Base-by-base conservation (phyloP, 164 flowering plant genomes). In the Hamamelis virginiana region DNA sequence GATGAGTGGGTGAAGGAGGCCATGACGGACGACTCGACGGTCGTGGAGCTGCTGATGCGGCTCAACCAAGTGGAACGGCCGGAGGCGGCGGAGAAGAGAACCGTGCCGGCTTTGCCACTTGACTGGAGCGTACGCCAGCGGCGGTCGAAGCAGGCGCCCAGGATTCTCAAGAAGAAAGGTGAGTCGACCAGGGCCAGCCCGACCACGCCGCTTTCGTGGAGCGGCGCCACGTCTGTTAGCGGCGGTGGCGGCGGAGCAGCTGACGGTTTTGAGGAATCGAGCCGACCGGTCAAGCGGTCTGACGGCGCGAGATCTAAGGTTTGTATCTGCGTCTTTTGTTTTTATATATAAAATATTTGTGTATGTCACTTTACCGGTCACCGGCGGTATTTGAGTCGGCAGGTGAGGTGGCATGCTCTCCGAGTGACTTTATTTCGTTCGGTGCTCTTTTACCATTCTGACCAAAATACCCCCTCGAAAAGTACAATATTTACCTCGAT, bases 121-220 rank as follows among this genome's bases (percentile, higher is more conserved):
- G 65, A 62, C 9, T 87, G 91, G 91, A 85, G 77, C 13, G 74
- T 75, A 6, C 74, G 84, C 0, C 84, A 72, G 64, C 86, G 83
- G 9, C 78, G 91, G 28, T 78, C 88, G 50, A 81, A 71, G 64
- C 76, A 61, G 50, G 23, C 23, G 11, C 16, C 25, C 61, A 63
- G 48, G 23, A 43, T 26, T 15, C 56, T 1, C 56, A 63, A 65
- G 66, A 75, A 70, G 59, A 80, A 75, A 65, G 62, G 65, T 1
- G 78, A 81, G 55, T 18, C 72, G 41, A 56, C 74, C 4, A 72
- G 85, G 5, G 82, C 71, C 16, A 87, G 91, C 41, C 91, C 89
- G 8, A 84, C 85, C 27, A 87, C 87, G 55, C 91, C 91, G 44
- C 87, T 87, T 4, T 84, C 91, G 1, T 87, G 86, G 84, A 85